phyloP scores from a whole-genome alignment of 108 stramenopile genomes.

The Schizochytrium sp. region DNA sequence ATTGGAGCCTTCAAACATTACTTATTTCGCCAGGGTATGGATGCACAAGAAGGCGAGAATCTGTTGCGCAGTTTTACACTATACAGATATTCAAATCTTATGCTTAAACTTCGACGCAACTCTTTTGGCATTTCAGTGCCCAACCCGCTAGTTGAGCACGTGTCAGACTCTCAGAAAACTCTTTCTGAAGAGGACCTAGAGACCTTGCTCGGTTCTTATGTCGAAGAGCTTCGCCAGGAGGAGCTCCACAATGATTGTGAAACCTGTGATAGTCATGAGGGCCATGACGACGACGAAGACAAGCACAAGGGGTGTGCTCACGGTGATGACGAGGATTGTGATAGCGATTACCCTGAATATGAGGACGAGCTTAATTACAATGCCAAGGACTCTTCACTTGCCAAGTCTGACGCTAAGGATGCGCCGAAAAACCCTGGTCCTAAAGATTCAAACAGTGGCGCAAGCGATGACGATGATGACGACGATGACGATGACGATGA shows the following conservation, averaged over 20 bases:
- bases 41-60: neutral
- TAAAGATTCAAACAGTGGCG: too few relatives aligned
- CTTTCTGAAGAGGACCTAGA: too few relatives aligned
- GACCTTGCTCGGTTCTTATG: too few relatives aligned
- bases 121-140: neutral
- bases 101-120: slow-evolving; percentile 16
- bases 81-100: neutral
- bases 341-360: neutral
- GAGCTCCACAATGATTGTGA: too few relatives aligned
- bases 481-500: neutral
- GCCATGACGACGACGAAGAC: neutral
- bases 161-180: neutral
- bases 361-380: neutral
- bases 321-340: neutral
- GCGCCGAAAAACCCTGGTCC: too few relatives aligned
- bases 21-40: neutral
- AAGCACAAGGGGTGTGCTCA: neutral
- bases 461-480: neutral
- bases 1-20: neutral
- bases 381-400: neutral
- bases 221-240: too few relatives aligned
- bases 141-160: neutral
- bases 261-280: neutral
- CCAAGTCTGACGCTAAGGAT: too few relatives aligned
- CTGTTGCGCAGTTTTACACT: neutral